A percentile compares a stretch with the other conserved stretches of the same genome.
These are phyloP conservation scores for Clathrospora elynae DNA, from an alignment of 2,329 filamentous ascomycete species.

Conservation along the genomic window DNA sequence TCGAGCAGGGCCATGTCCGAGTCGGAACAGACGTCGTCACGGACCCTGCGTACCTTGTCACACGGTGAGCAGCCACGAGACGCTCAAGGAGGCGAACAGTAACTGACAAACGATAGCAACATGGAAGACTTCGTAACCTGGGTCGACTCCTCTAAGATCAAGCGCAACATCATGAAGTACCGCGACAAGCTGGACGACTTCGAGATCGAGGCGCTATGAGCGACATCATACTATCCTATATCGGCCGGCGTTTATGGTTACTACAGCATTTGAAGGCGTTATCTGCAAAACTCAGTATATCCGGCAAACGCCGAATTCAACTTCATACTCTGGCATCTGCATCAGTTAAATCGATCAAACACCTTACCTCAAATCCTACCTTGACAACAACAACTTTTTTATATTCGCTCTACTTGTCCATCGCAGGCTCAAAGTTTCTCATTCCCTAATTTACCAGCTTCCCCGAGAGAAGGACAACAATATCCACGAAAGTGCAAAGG, in stretches of 20 bases:
- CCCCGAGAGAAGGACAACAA: too few relatives aligned
- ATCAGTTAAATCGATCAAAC: too few relatives aligned
- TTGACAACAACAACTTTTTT: too few relatives aligned
- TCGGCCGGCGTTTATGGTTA: conserved; percentile 29
- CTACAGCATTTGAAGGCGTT: conserved; percentile 27
- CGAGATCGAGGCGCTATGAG: conserved; percentile 63
- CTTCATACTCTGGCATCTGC: too few relatives aligned
- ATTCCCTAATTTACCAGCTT: too few relatives aligned
- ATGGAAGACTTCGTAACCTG: conserved; percentile 98
- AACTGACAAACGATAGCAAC: conserved; percentile 55
- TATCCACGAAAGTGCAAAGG: too few relatives aligned
- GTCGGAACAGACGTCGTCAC: conserved; percentile 90
- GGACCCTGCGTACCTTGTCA: conserved; percentile 87
- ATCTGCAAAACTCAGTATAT: conserved; percentile 19
- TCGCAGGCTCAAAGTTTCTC: too few relatives aligned
- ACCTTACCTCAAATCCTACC: too few relatives aligned
- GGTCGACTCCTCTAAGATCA: conserved; percentile 96
- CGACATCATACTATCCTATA: conserved; percentile 1
- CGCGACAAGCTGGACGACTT: conserved; percentile 95
- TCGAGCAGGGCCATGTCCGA: conserved; percentile 92
- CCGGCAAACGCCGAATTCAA: too few relatives aligned
- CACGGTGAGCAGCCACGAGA: conserved; percentile 50
- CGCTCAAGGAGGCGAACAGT: neutral
- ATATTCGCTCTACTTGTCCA: too few relatives aligned
- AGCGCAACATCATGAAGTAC: conserved; percentile 93